phyloP scores from a whole-genome alignment of 768 basidiomycete genomes.

The Mycena maculata region DNA sequence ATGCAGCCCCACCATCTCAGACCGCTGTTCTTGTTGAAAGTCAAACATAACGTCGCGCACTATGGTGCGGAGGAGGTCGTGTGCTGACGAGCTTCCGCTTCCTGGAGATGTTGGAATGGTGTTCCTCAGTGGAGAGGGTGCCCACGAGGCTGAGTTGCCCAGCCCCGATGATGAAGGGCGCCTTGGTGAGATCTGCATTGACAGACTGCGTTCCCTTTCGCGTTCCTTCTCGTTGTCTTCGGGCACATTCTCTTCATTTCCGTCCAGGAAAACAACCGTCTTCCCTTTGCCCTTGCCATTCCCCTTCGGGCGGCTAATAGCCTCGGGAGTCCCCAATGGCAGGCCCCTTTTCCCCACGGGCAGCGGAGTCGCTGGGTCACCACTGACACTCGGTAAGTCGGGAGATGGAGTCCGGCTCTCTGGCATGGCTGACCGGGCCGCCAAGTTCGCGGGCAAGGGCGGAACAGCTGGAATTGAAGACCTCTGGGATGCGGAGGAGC shows the following conservation, averaged over 20 bases:
- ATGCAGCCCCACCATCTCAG: conserved; percentile 82
- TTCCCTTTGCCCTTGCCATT: conserved; percentile 54
- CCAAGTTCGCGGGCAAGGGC: conserved; percentile 24
- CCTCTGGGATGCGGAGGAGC: conserved; percentile 44
- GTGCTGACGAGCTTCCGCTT: conserved; percentile 50
- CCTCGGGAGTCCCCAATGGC: conserved; percentile 65
- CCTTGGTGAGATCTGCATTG: conserved; percentile 70
- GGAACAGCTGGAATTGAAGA: conserved; percentile 38
- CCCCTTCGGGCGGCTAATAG: conserved; percentile 45
- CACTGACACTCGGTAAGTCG: conserved; percentile 49
- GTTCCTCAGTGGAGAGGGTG: conserved; percentile 53
- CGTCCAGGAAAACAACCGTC: conserved; percentile 59
- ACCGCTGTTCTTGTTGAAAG: conserved; percentile 73
- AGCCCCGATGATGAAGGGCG: conserved; percentile 46
- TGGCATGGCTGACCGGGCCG: neutral
- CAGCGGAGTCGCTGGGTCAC: conserved; percentile 50
- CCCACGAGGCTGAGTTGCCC: conserved; percentile 49
- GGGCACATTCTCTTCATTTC: conserved; percentile 40
- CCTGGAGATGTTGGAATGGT: conserved; percentile 44
- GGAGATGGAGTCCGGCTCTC: conserved; percentile 56
- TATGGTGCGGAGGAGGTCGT: conserved; percentile 72
- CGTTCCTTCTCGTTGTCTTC: conserved; percentile 36
- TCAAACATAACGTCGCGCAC: conserved; percentile 81
- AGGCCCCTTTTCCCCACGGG: conserved; percentile 43
- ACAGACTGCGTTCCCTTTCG: conserved; percentile 54